These are phyloP conservation scores for Cytospora piceae DNA, from an alignment of 2,329 filamentous ascomycete species.

Conservation along the genomic window DNA sequence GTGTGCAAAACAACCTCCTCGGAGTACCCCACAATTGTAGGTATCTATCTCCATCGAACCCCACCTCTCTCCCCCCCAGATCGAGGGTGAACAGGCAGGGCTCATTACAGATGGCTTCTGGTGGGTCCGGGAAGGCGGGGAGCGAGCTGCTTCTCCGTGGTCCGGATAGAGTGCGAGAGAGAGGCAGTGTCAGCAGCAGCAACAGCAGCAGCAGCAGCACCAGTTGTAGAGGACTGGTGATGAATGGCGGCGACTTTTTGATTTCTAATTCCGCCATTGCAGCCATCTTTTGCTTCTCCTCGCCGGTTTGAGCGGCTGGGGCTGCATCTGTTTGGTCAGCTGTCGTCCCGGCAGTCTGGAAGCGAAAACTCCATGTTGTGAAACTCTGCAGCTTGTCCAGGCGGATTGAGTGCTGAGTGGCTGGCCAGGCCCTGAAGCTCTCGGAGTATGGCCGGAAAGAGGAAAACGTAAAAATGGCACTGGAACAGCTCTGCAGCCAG, in stretches of 20 bases:
- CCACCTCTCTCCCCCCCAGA: background rate
- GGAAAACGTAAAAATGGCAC: constrained; percentile 7
- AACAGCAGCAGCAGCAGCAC: background rate
- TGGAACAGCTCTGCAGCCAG: constrained; percentile 6
- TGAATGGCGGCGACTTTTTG: background rate
- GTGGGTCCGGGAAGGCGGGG: background rate
- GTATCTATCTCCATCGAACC: background rate
- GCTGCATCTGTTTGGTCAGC: constrained; percentile 25
- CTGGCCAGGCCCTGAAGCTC: constrained; percentile 4
- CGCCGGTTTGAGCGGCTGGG: constrained; percentile 16
- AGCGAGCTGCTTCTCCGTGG: background rate
- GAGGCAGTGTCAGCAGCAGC: background rate
- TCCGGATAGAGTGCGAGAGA: background rate
- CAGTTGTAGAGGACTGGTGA: background rate
- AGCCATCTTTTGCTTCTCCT: background rate
- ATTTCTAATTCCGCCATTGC: background rate
- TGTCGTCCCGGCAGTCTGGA: constrained; percentile 20
- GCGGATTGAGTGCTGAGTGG: constrained; percentile 25
- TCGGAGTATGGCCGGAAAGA: constrained; percentile 14
- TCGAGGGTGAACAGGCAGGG: background rate
- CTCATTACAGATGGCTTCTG: background rate
- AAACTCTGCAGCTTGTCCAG: constrained; percentile 11
- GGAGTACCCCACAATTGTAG: background rate
- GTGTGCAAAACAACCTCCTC: background rate
- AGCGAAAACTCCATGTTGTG: constrained; percentile 21